These are phyloP conservation scores for Penicillium sp. DNA, from an alignment of 2,329 filamentous ascomycete species.

Conservation along the genomic window DNA sequence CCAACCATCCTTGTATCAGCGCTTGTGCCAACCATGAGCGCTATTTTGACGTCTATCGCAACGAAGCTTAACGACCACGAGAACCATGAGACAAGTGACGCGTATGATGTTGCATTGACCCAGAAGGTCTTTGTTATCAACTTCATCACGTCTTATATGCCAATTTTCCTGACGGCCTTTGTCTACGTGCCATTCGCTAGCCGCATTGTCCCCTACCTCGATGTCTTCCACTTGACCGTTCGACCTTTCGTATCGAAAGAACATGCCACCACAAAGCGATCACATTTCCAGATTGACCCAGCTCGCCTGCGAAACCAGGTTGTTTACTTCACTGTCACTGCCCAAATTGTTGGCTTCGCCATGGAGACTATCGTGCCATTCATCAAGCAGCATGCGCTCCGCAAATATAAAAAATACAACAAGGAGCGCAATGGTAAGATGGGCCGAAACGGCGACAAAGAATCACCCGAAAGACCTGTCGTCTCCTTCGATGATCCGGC, in stretches of 20 bases:
- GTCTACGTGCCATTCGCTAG: slow-evolving; percentile 92
- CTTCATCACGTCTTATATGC: slow-evolving; percentile 93
- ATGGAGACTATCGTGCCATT: slow-evolving; percentile 85
- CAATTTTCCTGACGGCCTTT: slow-evolving; percentile 86
- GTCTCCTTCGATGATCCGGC: slow-evolving; percentile 61
- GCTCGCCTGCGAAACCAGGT: slow-evolving; percentile 83
- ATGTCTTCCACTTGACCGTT: slow-evolving; percentile 77
- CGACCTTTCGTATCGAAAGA: slow-evolving; percentile 73
- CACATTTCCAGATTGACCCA: slow-evolving; percentile 77
- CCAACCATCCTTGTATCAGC: slow-evolving; percentile 83
- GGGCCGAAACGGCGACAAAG: slow-evolving; percentile 21
- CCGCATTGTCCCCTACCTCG: slow-evolving; percentile 80
- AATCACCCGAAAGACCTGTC: slow-evolving; percentile 32
- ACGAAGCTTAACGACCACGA: slow-evolving; percentile 77
- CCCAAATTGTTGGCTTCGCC: slow-evolving; percentile 84
- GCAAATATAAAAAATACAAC: slow-evolving; percentile 58
- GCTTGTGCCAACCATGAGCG: slow-evolving; percentile 74
- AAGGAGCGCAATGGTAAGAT: slow-evolving; percentile 26
- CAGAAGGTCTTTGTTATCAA: slow-evolving; percentile 97
- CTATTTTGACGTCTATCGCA: slow-evolving; percentile 77
- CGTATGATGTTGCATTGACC: slow-evolving; percentile 78
- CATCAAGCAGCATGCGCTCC: slow-evolving; percentile 73
- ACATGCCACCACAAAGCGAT: slow-evolving; percentile 59
- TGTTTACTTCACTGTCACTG: slow-evolving; percentile 95
- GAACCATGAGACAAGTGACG: slow-evolving; percentile 87